Percentiles rank a stretch among this genome's conserved stretches.
These are phyloP conservation scores for Pseudogymnoascus sp. DNA, from an alignment of 2,329 filamentous ascomycete species.

Conservation along the genomic window DNA sequence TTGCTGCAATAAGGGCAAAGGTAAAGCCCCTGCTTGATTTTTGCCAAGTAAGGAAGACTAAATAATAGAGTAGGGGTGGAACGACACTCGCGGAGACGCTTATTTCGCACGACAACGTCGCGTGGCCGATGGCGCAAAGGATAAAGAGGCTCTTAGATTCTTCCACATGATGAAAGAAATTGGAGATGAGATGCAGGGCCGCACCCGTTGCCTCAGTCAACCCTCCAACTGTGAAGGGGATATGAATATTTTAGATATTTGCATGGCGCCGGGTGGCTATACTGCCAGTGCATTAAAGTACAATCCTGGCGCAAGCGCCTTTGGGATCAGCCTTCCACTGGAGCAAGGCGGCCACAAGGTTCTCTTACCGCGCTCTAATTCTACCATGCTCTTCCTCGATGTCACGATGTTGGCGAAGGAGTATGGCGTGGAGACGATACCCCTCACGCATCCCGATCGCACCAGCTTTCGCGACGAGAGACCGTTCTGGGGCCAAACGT, in stretches of 20 bases:
- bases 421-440: slow-evolving; percentile 15
- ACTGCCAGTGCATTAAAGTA: slow-evolving; percentile 17
- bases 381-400: slow-evolving; percentile 14
- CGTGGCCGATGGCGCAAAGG: slow-evolving; percentile 30
- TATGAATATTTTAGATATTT: slow-evolving; percentile 23
- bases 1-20: background rate
- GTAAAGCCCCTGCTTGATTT: background rate
- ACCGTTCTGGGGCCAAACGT: slow-evolving; percentile 17
- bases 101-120: slow-evolving; percentile 37
- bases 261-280: slow-evolving; percentile 23
- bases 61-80: slow-evolving; percentile 35
- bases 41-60: background rate
- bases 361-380: slow-evolving; percentile 11
- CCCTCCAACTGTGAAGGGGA: background rate
- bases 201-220: slow-evolving; percentile 13
- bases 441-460: slow-evolving; percentile 14
- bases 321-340: slow-evolving; percentile 18
- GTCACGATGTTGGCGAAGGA: slow-evolving; percentile 19
- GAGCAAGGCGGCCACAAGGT: slow-evolving; percentile 20
- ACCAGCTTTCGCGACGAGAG: slow-evolving; percentile 13
- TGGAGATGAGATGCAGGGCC: slow-evolving; percentile 34
- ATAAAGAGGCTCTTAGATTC: slow-evolving; percentile 26
- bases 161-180: slow-evolving; percentile 39
- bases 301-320: slow-evolving; percentile 16
- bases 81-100: slow-evolving; percentile 35